Evolutionary conservation across 1,284 basidiomycete genomes (phyloP).

Genomic region (Vanrija humicola): DNA sequence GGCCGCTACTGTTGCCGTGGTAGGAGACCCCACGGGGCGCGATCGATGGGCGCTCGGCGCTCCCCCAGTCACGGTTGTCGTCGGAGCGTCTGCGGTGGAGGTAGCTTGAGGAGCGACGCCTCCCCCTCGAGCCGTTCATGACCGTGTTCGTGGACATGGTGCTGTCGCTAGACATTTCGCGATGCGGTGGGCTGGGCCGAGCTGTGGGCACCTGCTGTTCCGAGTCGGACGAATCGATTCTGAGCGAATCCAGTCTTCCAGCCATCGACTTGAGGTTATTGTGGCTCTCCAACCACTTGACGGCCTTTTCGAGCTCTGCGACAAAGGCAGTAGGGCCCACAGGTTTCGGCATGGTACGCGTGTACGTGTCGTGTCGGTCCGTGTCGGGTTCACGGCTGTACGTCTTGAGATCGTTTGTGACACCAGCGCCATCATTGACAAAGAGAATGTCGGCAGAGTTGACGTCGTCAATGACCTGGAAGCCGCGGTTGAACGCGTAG

Average conservation of each 20-base stretch:
- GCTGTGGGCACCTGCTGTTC: not conserved
- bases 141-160: constrained; percentile 9
- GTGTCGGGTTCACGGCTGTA: constrained; percentile 39
- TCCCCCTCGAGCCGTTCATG: not conserved
- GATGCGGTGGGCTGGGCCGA: not conserved
- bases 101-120: no score
- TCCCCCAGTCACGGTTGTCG: constrained; percentile 30
- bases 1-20: constrained; percentile 15
- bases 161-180: not conserved
- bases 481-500: constrained; percentile 78
- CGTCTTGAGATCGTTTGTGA: constrained; percentile 58
- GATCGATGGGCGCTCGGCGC: constrained; percentile 32
- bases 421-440: constrained; percentile 66
- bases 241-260: not conserved
- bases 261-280: constrained; percentile 8
- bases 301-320: constrained; percentile 54
- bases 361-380: constrained; percentile 58
- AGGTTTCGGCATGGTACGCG: constrained; percentile 83
- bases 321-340: constrained; percentile 75
- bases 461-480: constrained; percentile 54
- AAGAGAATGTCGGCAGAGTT: constrained; percentile 70
- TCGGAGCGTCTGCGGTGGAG: constrained; percentile 43
- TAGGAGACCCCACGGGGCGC: constrained; percentile 42
- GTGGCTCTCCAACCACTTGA: constrained; percentile 26
- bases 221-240: not conserved